Evolutionary conservation across 805 yeast genomes (phyloP).

Genomic region (Monosporozyma aquatica): DNA sequence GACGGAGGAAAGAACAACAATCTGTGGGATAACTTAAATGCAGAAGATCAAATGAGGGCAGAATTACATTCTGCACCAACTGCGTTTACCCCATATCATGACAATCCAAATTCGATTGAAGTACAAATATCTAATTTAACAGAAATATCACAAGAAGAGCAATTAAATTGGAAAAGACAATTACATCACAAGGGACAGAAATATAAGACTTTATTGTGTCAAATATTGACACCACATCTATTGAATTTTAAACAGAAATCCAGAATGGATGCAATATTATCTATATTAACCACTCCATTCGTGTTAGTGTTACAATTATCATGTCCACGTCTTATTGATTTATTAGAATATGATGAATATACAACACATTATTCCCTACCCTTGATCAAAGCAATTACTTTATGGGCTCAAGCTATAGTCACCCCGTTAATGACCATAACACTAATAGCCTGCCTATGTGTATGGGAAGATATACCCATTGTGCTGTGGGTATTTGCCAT

Average conservation of each 20-base stretch:
- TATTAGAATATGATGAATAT: constrained; percentile 21
- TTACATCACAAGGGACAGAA: constrained; percentile 5
- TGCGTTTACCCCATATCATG: constrained; percentile 19
- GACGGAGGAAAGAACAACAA: background rate
- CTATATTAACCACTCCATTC: constrained; percentile 30
- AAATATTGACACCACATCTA: constrained; percentile 29
- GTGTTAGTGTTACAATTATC: constrained; percentile 29
- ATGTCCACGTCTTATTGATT: constrained; percentile 28
- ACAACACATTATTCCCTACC: constrained; percentile 15
- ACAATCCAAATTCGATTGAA: constrained; percentile 10
- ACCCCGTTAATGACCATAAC: constrained; percentile 25
- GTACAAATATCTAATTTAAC: background rate
- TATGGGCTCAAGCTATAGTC: constrained; percentile 26
- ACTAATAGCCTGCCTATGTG: constrained; percentile 16
- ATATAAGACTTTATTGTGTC: constrained; percentile 6
- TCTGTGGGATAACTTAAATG: too few species aligned
- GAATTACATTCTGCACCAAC: constrained; percentile 18
- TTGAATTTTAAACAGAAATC: constrained; percentile 22
- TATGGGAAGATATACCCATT: constrained; percentile 4
- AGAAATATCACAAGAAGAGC: background rate
- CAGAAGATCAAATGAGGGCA: background rate
- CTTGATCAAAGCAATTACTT: constrained; percentile 14
- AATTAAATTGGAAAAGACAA: background rate
- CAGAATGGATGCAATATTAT: constrained; percentile 20
- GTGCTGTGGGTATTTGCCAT: constrained; percentile 7